Evolutionary conservation across 2,329 filamentous ascomycete genomes (phyloP).

Genomic region (Mollisia scopiformis): DNA sequence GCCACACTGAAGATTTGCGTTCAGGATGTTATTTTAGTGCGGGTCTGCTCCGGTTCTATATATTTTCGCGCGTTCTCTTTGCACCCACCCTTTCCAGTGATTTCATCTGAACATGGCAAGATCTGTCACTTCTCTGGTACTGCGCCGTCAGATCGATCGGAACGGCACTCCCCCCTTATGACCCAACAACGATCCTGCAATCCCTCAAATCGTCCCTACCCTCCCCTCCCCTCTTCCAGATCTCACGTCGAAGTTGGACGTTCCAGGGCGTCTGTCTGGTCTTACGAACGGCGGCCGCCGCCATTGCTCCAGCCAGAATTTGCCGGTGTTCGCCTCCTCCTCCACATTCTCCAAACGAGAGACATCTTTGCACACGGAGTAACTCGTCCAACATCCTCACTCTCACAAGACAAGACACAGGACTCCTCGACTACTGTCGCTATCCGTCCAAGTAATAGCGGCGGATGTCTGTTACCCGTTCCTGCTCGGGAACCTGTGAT

Average conservation of each 20-base stretch:
- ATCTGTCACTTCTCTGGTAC: conserved; percentile 17
- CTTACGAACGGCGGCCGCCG: not conserved
- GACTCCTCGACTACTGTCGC: conserved; percentile 23
- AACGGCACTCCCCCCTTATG: conserved; percentile 8
- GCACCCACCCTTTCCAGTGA: conserved; percentile 3
- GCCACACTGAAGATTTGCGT: conserved; percentile 22
- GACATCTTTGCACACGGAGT: too few relatives aligned
- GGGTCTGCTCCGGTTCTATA: conserved; percentile 18
- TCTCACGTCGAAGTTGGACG: not conserved
- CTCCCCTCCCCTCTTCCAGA: not conserved
- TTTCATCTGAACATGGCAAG: conserved; percentile 21
- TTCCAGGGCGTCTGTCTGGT: not conserved
- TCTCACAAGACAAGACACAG: conserved; percentile 10
- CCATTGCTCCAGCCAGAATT: conserved; percentile 4
- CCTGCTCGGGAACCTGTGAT: conserved; percentile 24
- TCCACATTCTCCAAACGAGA: conserved; percentile 3
- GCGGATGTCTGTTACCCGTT: conserved; percentile 28
- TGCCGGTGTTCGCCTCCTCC: conserved; percentile 6
- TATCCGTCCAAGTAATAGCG: conserved; percentile 25
- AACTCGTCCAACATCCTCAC: not conserved
- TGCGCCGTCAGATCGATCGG: conserved; percentile 9
- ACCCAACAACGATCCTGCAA: conserved; percentile 1
- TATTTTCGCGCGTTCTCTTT: conserved; percentile 19
- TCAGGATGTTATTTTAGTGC: conserved; percentile 18
- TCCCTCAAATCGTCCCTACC: too few relatives aligned